These are phyloP conservation scores for Lagenidium sp. DNA, from an alignment of 352 stramenopile genomes.

Conservation along the genomic window DNA sequence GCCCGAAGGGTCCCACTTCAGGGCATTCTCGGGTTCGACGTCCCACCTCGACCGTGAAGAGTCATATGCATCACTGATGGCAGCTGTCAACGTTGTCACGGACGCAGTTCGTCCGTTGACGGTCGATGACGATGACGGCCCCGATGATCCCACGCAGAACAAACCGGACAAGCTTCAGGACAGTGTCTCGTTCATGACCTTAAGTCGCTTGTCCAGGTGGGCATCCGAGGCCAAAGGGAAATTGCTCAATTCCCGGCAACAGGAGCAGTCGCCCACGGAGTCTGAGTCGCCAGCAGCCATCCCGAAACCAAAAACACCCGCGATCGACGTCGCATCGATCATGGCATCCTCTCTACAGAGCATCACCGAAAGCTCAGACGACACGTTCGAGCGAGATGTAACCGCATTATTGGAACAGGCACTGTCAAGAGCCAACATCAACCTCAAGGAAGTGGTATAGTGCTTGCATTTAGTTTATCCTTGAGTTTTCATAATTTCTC, in stretches of 20 bases:
- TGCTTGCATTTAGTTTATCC: conserved; percentile 5
- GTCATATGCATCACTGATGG: conserved; percentile 44
- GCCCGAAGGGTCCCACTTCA: conserved; percentile 11
- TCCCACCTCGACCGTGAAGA: conserved; percentile 37
- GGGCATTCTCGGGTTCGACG: conserved; percentile 12
- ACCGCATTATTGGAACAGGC: conserved; percentile 30
- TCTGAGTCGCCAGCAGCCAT: no score
- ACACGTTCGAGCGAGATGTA: conserved; percentile 35
- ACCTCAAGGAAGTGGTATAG: conserved; percentile 16
- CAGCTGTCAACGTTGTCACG: conserved; percentile 26
- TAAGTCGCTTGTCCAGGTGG: conserved; percentile 48
- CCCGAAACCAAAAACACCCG: no score
- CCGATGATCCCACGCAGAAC: conserved; percentile 12
- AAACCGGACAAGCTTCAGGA: conserved; percentile 29
- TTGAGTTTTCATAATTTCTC: conserved; percentile 53
- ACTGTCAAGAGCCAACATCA: conserved; percentile 44
- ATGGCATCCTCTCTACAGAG: no score
- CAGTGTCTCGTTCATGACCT: conserved; percentile 51
- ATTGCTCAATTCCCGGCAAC: no score
- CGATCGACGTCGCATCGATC: no score
- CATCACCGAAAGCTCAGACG: conserved; percentile 8
- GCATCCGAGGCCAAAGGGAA: conserved; percentile 46
- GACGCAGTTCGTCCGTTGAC: conserved; percentile 1
- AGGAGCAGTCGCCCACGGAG: no score
- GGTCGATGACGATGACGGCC: conserved; percentile 20